Conservation (phyloP, 345 rosid species). For the Eutrema heterophyllum region DNA sequence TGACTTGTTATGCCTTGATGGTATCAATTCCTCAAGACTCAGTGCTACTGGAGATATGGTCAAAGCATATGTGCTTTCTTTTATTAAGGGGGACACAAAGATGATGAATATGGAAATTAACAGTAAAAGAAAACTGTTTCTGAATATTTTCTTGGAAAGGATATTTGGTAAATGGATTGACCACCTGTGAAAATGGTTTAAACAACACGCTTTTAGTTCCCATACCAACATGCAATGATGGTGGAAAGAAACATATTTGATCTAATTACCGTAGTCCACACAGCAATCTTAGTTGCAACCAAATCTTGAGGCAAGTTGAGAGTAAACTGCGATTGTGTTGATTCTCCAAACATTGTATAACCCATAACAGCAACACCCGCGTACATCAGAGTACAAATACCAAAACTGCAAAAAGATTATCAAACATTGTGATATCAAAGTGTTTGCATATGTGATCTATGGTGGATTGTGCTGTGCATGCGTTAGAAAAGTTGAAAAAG, state of each 20-base stretch:
- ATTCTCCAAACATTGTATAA: slow-evolving; percentile 85
- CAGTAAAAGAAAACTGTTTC: neutral
- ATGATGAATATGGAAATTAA: neutral
- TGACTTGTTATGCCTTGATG: slow-evolving; percentile 56
- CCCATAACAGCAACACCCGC: slow-evolving; percentile 87
- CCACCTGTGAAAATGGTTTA: slow-evolving; percentile 51
- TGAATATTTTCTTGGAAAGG: slow-evolving; percentile 37
- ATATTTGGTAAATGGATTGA: slow-evolving; percentile 95
- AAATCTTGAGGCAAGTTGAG: slow-evolving; percentile 87
- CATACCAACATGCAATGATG: neutral
- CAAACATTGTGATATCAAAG: neutral
- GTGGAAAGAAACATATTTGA: neutral
- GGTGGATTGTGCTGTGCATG: neutral
- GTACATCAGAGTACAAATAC: slow-evolving; percentile 65
- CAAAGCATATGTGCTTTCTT: slow-evolving; percentile 64
- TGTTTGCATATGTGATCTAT: slow-evolving; percentile 4
- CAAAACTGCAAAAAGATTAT: slow-evolving; percentile 44
- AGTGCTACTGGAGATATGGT: slow-evolving; percentile 92
- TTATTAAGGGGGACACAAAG: slow-evolving; percentile 29
- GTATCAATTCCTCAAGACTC: slow-evolving; percentile 93
- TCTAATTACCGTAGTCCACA: slow-evolving; percentile 83
- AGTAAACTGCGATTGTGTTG: slow-evolving; percentile 73
- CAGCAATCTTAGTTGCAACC: slow-evolving; percentile 89
- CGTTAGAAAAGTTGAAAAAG: neutral
- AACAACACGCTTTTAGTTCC: neutral